Evolutionary conservation across 306 rosid species (phyloP).

Genomic region (Sophora flavescens): DNA sequence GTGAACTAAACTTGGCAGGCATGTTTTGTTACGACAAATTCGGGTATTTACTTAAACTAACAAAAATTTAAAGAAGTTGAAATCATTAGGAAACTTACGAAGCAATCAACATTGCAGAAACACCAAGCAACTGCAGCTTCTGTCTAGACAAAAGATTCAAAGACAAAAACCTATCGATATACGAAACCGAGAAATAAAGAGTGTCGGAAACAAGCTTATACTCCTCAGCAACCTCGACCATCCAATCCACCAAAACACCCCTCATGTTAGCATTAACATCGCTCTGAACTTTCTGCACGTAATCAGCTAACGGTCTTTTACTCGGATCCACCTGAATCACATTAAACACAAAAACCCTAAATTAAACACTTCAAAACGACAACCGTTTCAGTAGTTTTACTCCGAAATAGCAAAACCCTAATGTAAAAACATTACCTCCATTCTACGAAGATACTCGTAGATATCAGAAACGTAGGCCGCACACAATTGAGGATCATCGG

Average conservation of each 20-base stretch:
- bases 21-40: too few relatives aligned
- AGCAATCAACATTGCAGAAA: conserved; percentile 84
- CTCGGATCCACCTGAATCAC: conserved; percentile 66
- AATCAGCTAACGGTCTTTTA: conserved; percentile 72
- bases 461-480: conserved; percentile 74
- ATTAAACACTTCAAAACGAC: neutral
- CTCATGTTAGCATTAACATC: conserved; percentile 80
- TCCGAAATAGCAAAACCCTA: neutral
- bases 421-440: conserved; percentile 63
- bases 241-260: conserved; percentile 87
- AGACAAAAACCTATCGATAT: conserved; percentile 76
- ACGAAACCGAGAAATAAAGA: conserved; percentile 65
- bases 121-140: conserved; percentile 76
- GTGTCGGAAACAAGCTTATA: conserved; percentile 82
- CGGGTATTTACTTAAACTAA: neutral
- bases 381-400: neutral
- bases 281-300: conserved; percentile 70
- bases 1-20: neutral
- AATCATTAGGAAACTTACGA: conserved; percentile 62
- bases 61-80: neutral
- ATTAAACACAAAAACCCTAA: neutral
- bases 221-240: conserved; percentile 92
- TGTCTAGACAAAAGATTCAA: conserved; percentile 54
- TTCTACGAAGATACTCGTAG: conserved; percentile 66
- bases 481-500: conserved; percentile 65